Evolutionary conservation across 208 protist species (phyloP), one percentile per base, ranked within the genome.

Genomic region (Blechomonas ayalai): DNA sequence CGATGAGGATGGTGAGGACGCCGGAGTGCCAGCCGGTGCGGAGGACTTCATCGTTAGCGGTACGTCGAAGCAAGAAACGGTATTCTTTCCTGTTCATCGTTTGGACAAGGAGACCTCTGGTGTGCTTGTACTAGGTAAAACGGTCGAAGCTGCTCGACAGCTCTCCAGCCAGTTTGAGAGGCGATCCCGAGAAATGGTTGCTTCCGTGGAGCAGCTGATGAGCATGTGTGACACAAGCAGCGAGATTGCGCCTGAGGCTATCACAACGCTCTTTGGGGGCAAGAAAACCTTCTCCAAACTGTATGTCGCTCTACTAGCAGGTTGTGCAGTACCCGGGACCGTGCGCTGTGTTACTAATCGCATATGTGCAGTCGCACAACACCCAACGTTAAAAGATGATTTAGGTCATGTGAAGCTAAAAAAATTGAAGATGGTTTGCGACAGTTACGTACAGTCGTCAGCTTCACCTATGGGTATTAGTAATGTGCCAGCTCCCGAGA

Each of bases 91-190:
- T 2, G 72, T 91, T 10, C 86, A 94, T 40, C 81, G 86, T 4
- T 57, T 94, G 8, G 86, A 94, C 55, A 90, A 91, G 68, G 81
- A 94, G 45, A 94, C 86, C 16, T 90, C 82, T 3, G 86, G 86
- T 13, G 45, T 88, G 4, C 59, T 91, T 22, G 71, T 88, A 27
- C 22, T 94, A 15, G 75, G 64, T 3, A 69, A 66, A 35, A 49
- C 52, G 8, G 27, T 44, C 4, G 20, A 12, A 8, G 60, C 66
- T 1, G 76, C 83, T 2, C 36, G 50, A 25, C 7, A 15, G 5
- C 45, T 92, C 1, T 66, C 75, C 0, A 20, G 15, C 3, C 53
- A 75, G 36, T 77, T 91, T 60, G 68, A 73, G 47, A 9, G 41
- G 8, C 72, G 81, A 44, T 78, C 79, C n/a, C 24, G 47, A 13